Evolutionary conservation across 2,329 filamentous ascomycete species (phyloP).

Genomic region (Fusarium equiseti): DNA sequence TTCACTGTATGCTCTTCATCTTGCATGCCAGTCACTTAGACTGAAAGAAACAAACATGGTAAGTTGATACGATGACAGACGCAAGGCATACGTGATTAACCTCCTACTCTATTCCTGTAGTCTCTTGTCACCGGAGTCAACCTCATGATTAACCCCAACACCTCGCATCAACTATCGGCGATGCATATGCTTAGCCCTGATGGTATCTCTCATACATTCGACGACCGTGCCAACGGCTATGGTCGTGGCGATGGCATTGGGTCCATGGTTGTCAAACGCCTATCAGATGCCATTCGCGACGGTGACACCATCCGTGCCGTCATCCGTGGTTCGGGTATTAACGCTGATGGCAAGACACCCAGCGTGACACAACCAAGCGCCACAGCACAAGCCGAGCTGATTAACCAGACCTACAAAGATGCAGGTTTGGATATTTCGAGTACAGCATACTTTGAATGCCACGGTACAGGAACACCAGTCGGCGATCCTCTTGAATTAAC

Average conservation of each 20-base stretch:
- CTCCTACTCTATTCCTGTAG: not conserved
- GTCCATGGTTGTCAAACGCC: conserved; percentile 1
- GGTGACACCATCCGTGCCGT: conserved; percentile 14
- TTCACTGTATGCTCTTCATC: conserved; percentile 7
- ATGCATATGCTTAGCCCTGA: conserved; percentile 4
- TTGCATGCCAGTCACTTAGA: not conserved
- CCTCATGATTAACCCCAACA: no score
- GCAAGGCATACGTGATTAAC: not conserved
- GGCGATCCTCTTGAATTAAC: no score
- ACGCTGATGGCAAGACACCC: conserved; percentile 14
- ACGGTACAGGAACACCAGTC: no score
- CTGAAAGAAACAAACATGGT: no score
- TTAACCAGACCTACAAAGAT: not conserved
- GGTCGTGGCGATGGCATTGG: conserved; percentile 23
- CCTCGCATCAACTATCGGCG: not conserved
- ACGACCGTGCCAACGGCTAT: conserved; percentile 21
- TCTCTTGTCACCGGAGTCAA: no score
- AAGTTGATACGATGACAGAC: no score
- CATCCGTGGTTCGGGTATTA: conserved; percentile 11
- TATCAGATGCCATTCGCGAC: not conserved
- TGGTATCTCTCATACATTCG: conserved; percentile 10
- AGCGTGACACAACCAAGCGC: conserved; percentile 4
- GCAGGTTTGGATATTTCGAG: not conserved
- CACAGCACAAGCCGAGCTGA: not conserved
- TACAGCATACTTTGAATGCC: no score